Evolutionary conservation across 2,329 filamentous ascomycete species (phyloP).

Genomic region (Trichoderma aggressivum): DNA sequence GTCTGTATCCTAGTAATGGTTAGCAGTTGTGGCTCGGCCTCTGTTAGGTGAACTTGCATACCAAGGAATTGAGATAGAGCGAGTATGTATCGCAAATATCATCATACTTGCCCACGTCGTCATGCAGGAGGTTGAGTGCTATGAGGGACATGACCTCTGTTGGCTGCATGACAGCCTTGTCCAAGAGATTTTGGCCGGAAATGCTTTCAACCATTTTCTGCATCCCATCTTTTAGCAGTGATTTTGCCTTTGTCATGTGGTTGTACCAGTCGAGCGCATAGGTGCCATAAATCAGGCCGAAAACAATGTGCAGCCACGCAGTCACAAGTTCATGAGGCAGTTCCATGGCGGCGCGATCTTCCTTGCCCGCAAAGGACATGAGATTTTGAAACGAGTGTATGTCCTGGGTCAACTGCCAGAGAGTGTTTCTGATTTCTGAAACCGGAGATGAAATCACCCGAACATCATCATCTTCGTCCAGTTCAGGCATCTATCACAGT

Average conservation of each 20-base stretch:
- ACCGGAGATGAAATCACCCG: background rate
- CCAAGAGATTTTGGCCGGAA: constrained; percentile 32
- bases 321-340: constrained; percentile 37
- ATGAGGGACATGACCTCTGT: constrained; percentile 43
- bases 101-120: constrained; percentile 36
- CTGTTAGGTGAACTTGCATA: constrained; percentile 21
- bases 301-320: constrained; percentile 43
- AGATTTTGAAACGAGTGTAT: constrained; percentile 31
- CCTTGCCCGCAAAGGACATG: constrained; percentile 27
- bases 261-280: constrained; percentile 27
- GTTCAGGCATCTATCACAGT: constrained; percentile 18
- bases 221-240: constrained; percentile 36
- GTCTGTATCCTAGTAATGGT: constrained; percentile 35
- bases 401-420: constrained; percentile 27
- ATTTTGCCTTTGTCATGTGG: constrained; percentile 31
- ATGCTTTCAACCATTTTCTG: constrained; percentile 35
- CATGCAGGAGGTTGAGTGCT: constrained; percentile 37
- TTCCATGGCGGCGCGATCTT: constrained; percentile 30
- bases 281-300: constrained; percentile 31
- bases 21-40: background rate
- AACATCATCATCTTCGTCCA: constrained; percentile 6
- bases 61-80: constrained; percentile 40
- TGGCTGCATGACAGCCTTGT: constrained; percentile 39
- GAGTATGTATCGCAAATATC: constrained; percentile 43
- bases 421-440: constrained; percentile 17